Evolutionary conservation across 192 early-diverging fungal species (phyloP).

Genomic region (Coemansia sp.): DNA sequence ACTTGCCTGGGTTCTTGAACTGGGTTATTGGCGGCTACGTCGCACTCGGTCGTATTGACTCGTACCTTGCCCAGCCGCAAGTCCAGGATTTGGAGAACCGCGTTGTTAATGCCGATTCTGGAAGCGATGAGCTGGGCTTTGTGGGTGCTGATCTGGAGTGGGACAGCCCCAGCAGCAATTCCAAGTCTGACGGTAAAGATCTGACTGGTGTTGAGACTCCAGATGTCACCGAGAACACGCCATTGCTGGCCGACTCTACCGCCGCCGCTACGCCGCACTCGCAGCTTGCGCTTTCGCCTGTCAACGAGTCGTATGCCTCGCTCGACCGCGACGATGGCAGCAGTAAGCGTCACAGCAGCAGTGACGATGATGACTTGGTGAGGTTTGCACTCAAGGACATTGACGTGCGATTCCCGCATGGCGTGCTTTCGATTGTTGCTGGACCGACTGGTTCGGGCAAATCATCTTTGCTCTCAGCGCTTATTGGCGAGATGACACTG

Average conservation of each 20-base stretch:
- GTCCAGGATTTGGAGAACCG: slow-evolving; percentile 57
- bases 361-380: not conserved
- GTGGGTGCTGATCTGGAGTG: slow-evolving; percentile 42
- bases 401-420: slow-evolving; percentile 66
- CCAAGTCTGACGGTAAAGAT: slow-evolving; percentile 15
- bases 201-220: not conserved
- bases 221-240: not conserved
- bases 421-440: slow-evolving; percentile 73
- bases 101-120: slow-evolving; percentile 7
- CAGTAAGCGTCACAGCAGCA: slow-evolving; percentile 7
- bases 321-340: not conserved
- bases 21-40: slow-evolving; percentile 65
- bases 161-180: slow-evolving; percentile 10
- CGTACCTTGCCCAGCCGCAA: slow-evolving; percentile 77
- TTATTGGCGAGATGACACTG: slow-evolving; percentile 77
- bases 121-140: slow-evolving; percentile 26
- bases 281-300: not conserved
- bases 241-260: slow-evolving; percentile 7
- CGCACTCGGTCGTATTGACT: slow-evolving; percentile 68
- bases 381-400: slow-evolving; percentile 65
- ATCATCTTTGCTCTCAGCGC: slow-evolving; percentile 72
- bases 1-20: slow-evolving; percentile 62
- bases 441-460: slow-evolving; percentile 94
- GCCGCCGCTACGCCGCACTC: not conserved
- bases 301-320: not conserved